Conservation (phyloP, 2,329 filamentous ascomycete genomes). For the Sporothrix globosa region DNA sequence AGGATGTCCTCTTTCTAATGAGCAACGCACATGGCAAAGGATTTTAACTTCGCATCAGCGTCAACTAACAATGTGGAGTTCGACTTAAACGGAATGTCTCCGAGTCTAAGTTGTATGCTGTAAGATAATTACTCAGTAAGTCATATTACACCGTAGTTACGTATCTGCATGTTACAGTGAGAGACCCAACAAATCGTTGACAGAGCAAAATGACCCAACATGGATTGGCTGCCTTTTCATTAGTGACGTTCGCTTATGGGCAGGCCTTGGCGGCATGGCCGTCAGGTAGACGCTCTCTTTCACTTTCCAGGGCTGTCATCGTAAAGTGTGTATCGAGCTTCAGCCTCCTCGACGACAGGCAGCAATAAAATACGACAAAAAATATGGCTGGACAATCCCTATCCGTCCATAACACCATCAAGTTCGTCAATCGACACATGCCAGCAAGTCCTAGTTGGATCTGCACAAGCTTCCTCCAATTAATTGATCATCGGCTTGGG, state of each 20-base stretch:
- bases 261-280: background rate
- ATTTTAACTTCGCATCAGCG: too few species aligned
- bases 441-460: background rate
- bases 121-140: too few species aligned
- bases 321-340: background rate
- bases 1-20: too few species aligned
- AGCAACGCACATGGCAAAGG: too few species aligned
- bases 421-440: background rate
- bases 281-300: too few species aligned
- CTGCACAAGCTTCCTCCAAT: background rate
- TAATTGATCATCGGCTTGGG: background rate
- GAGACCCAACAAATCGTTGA: background rate
- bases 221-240: background rate
- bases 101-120: background rate
- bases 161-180: too few species aligned
- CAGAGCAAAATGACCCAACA: background rate
- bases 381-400: too few species aligned
- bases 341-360: slow-evolving; percentile 15
- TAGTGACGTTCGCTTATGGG: background rate
- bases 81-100: background rate
- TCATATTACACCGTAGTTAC: too few species aligned
- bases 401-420: background rate
- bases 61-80: background rate
- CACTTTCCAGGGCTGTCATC: too few species aligned
- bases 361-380: background rate